These are phyloP conservation scores for Linum tenue DNA, from an alignment of 345 rosid genomes.

Conservation along the genomic window DNA sequence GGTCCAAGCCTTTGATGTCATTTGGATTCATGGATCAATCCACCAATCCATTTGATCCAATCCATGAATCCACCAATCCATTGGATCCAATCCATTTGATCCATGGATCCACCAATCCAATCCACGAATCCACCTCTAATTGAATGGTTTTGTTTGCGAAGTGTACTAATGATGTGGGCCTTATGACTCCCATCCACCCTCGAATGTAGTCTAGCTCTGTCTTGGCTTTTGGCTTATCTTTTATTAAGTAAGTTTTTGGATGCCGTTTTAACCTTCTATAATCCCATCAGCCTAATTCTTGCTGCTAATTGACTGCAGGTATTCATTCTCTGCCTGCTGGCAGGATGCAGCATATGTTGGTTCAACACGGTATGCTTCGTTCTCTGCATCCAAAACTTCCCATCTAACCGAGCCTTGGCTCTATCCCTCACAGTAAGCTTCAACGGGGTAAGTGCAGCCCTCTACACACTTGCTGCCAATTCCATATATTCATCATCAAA, in stretches of 20 bases:
- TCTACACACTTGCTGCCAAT: conserved; percentile 59
- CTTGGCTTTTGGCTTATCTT: not conserved
- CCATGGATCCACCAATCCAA: too few species aligned
- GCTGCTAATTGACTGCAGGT: conserved; percentile 31
- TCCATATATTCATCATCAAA: conserved; percentile 35
- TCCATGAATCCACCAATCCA: too few species aligned
- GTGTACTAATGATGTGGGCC: too few species aligned
- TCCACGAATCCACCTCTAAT: too few species aligned
- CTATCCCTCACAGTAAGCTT: conserved; percentile 65
- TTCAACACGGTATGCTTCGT: conserved; percentile 81
- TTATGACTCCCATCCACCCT: too few species aligned
- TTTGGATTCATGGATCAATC: too few species aligned
- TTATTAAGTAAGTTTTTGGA: not conserved
- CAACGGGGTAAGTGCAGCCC: conserved; percentile 68
- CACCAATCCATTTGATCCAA: too few species aligned
- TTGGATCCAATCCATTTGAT: too few species aligned
- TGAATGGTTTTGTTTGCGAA: too few species aligned
- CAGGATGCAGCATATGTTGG: conserved; percentile 88
- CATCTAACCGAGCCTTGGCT: conserved; percentile 49
- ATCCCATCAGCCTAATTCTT: not conserved
- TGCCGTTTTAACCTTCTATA: not conserved
- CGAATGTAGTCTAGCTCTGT: not conserved
- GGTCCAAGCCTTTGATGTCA: too few species aligned
- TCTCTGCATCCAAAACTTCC: conserved; percentile 68
- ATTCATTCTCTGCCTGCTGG: conserved; percentile 56